phyloP scores from a whole-genome alignment of 208 protist genomes.

The Acanthamoeba healyi region DNA sequence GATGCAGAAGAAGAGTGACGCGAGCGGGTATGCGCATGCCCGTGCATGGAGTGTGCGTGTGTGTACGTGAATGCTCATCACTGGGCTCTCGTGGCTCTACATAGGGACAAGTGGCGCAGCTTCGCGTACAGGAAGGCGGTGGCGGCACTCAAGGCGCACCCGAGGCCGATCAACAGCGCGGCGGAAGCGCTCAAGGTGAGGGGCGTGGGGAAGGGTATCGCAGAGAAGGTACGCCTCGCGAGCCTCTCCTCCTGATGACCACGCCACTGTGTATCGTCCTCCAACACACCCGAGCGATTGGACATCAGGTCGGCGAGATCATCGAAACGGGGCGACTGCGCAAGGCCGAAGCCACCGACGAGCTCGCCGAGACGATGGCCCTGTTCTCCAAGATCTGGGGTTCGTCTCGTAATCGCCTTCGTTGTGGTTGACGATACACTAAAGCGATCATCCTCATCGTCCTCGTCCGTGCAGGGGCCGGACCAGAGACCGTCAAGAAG shows the following conservation, averaged over 20 bases:
- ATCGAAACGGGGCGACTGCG: slow-evolving; percentile 25
- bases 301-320: slow-evolving; percentile 58
- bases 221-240: slow-evolving; percentile 24
- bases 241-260: background rate
- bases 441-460: background rate
- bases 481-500: slow-evolving; percentile 55
- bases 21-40: background rate
- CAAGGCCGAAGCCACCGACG: slow-evolving; percentile 67
- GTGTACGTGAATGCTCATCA: background rate
- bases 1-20: slow-evolving; percentile 67
- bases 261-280: background rate
- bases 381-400: slow-evolving; percentile 74
- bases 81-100: background rate
- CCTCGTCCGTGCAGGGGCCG: background rate
- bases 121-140: slow-evolving; percentile 68
- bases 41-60: background rate
- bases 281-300: too few relatives aligned
- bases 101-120: slow-evolving; percentile 60
- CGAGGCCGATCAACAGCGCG: slow-evolving; percentile 36
- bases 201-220: slow-evolving; percentile 13
- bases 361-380: background rate
- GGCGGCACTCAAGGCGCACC: slow-evolving; percentile 44
- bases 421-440: background rate
- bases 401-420: background rate
- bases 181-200: background rate